phyloP scores from a whole-genome alignment of 1,284 basidiomycete genomes.

The Sanghuangporus baumii region DNA sequence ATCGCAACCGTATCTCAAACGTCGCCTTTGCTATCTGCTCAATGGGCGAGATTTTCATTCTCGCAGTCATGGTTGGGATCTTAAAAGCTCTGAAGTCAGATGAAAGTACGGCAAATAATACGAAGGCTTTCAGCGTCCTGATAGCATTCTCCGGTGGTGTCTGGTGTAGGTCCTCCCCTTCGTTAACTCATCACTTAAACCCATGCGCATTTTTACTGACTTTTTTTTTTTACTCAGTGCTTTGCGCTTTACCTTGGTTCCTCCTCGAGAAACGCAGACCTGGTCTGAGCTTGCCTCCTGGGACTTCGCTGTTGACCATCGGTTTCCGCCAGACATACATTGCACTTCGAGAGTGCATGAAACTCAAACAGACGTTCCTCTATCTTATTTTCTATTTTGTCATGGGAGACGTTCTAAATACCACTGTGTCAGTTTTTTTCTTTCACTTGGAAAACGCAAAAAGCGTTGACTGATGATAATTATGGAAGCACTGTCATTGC shows the following conservation, averaged over 20 bases:
- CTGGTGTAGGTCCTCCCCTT: constrained; percentile 50
- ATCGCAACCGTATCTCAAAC: constrained; percentile 75
- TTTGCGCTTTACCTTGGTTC: constrained; percentile 77
- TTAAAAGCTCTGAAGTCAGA: constrained; percentile 61
- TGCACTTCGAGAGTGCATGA: constrained; percentile 60
- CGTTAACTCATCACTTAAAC: not conserved
- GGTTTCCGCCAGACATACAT: constrained; percentile 67
- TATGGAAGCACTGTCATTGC: constrained; percentile 64
- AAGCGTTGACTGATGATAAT: not conserved
- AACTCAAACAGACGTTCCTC: constrained; percentile 70
- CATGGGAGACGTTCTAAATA: constrained; percentile 74
- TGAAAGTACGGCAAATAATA: constrained; percentile 68
- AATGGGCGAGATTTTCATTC: constrained; percentile 63
- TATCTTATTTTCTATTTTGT: constrained; percentile 75
- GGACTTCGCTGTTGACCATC: constrained; percentile 59
- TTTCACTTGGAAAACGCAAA: not conserved
- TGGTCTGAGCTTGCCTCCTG: constrained; percentile 58
- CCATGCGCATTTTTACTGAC: not conserved
- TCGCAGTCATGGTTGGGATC: constrained; percentile 75
- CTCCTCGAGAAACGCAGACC: constrained; percentile 63
- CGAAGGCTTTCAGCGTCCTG: constrained; percentile 68
- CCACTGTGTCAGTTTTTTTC: constrained; percentile 50
- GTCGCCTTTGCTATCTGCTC: constrained; percentile 73
- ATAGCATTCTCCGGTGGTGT: constrained; percentile 73
- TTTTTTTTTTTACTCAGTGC: constrained; percentile 33